phyloP scores from a whole-genome alignment of 2,329 filamentous ascomycete genomes.

The Diaporthe capsici region DNA sequence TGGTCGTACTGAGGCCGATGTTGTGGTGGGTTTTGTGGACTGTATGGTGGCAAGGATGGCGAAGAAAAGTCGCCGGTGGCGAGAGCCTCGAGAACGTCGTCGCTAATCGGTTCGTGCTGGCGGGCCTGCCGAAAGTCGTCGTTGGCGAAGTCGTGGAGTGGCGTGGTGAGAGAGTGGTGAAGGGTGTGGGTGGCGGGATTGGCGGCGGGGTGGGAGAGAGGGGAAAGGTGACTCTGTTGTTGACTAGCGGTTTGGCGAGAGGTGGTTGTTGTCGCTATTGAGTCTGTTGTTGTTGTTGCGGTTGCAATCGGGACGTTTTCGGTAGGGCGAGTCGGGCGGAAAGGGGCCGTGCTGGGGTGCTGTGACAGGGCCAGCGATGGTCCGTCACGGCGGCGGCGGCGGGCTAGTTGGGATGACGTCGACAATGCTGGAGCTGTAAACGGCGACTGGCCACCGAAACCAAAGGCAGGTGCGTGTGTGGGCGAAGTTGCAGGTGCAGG shows the following conservation, averaged over 20 bases:
- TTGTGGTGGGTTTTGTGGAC: slow-evolving; percentile 34
- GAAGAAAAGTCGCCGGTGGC: slow-evolving; percentile 49
- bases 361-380: slow-evolving; percentile 24
- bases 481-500: neutral
- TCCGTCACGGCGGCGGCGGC: slow-evolving; percentile 24
- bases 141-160: neutral
- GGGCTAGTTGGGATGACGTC: slow-evolving; percentile 33
- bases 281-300: neutral
- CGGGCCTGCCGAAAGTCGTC: neutral
- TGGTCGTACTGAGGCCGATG: neutral
- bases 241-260: neutral
- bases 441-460: neutral
- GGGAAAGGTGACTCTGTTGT: neutral
- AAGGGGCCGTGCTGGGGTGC: slow-evolving; percentile 23
- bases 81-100: slow-evolving; percentile 45
- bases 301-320: neutral
- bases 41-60: slow-evolving; percentile 48
- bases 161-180: neutral
- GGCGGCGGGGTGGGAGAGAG: neutral
- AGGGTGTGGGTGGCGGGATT: neutral
- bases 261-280: slow-evolving; percentile 23
- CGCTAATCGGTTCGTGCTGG: slow-evolving; percentile 37
- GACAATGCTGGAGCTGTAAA: slow-evolving; percentile 23
- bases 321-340: neutral
- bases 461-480: neutral